phyloP scores from a whole-genome alignment of 345 rosid genomes.

The Kernera saxatilis region DNA sequence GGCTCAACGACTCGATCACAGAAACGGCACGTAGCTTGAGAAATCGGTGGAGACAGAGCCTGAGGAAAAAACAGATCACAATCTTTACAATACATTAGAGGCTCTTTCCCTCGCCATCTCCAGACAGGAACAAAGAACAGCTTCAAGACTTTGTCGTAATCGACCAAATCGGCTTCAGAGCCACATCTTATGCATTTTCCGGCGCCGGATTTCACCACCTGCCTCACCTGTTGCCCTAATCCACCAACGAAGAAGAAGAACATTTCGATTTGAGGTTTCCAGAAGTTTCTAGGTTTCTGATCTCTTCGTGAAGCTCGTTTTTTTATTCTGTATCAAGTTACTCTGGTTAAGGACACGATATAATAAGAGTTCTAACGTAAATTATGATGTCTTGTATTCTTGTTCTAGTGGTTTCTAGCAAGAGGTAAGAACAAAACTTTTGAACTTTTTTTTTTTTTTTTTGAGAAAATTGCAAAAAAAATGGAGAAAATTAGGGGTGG shows the following conservation, averaged over 20 bases:
- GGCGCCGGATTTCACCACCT: slow-evolving; percentile 58
- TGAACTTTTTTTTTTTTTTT: too few species aligned
- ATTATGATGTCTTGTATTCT: too few species aligned
- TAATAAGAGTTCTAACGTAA: too few species aligned
- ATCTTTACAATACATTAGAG: slow-evolving; percentile 45
- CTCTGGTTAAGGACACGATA: too few species aligned
- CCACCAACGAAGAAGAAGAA: slow-evolving; percentile 93
- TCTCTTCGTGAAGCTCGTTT: too few species aligned
- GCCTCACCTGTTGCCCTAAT: slow-evolving; percentile 68
- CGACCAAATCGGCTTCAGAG: slow-evolving; percentile 75
- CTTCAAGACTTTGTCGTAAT: slow-evolving; percentile 79
- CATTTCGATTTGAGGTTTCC: slow-evolving; percentile 30
- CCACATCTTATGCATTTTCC: slow-evolving; percentile 69
- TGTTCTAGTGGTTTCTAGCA: too few species aligned
- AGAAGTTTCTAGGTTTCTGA: not conserved
- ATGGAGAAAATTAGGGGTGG: too few species aligned
- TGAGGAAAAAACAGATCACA: slow-evolving; percentile 68
- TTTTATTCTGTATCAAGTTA: too few species aligned
- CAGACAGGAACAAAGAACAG: slow-evolving; percentile 81
- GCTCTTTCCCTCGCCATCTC: slow-evolving; percentile 79
- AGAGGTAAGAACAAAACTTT: too few species aligned
- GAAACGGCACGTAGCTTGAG: slow-evolving; percentile 46
- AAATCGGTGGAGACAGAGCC: slow-evolving; percentile 23
- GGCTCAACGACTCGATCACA: slow-evolving; percentile 55
- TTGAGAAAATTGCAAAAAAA: too few species aligned